Evolutionary conservation across 179 eudicot genomes (phyloP), one percentile per base, ranked within the genome.

Genomic region (Silene vulgaris): DNA sequence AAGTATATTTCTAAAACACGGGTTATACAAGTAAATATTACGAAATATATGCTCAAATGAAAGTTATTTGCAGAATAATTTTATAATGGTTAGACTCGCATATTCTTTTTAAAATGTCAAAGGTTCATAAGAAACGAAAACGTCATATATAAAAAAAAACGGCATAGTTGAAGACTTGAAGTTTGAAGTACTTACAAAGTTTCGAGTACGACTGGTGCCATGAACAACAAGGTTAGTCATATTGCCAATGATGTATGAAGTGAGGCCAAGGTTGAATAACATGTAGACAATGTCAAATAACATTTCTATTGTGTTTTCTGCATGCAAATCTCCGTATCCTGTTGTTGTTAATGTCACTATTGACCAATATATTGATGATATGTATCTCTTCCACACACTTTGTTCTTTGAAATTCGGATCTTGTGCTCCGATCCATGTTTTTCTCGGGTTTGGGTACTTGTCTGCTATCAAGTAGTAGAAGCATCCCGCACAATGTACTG

Each of bases 221-320:
- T 90, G 92, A 74, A 95, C 99, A 4, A 95, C 95, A 54, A 95
- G 91, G 35, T 92, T 95, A 2, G 99, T 95, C 99, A 95, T 95
- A 84, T 95, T 95, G 5, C 99, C 99, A 28, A 95, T 92, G 65
- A 95, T 81, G 85, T 95, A 95, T 1, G 99, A 85, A 6, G 96
- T 92, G 74, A 95, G 83, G 16, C 97, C 97, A 29, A 92, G 78
- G 76, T 95, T 92, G 87, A 94, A 94, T 4, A 94, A 83, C 96
- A 94, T 92, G 85, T 84, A 94, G 37, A 88, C 81, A 21, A 88
- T 87, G 65, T 74, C 86, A 65, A 95, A 90, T 12, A 95, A 12
- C 99, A 95, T 95, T 85, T 95, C 97, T 65, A 84, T 81, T 30
- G 92, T 75, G 75, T 95, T 95, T 67, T 88, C 86, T 16, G 96